Base-by-base conservation (phyloP, 352 stramenopile species). In the Pythium vanterpoolii region DNA sequence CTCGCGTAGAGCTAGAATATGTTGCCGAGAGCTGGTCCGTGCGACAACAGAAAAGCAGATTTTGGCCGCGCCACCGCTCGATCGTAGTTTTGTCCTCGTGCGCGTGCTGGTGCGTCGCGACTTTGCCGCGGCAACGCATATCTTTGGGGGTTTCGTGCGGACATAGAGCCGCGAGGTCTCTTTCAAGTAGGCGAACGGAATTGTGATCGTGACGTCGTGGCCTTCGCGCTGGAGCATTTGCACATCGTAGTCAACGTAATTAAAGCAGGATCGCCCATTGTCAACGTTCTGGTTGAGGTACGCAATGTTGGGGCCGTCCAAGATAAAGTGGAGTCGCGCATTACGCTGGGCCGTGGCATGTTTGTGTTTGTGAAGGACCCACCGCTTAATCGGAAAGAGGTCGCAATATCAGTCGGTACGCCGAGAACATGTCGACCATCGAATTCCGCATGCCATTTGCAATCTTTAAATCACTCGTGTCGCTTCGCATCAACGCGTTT, bases 1-100 rank as follows among this genome's bases (percentile, higher is more conserved):
- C 90, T 96, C 9, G 90, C 95, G 69, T 98, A 98, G 31, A 99
- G 73, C 97, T 96, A 99, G 73, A 98, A 99, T 74, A 97, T 97
- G 76, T 99, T 96, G 75, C 97, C 24, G 84, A 89, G 24, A 89
- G 61, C 38, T 76, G 74, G 87, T 73, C 93, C 53, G 68, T 84
- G 53, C 57, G 90, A 74, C 74, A 98, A 86, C 60, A 94, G 71
- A 97, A 99, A 19, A 98, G 72, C n/a, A 97, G 75, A 34, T 83
- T 75, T n/a, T 83, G 51, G 1, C 79, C 58, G 24, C 77, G 66
- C 69, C 96, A 97, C 19, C 71, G 69, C 2, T 75, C 57, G n/a
- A 93, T 45, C 43, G 88, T 81, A 2, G 62, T 60, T 56, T 83
- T 87, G 54, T 93, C 84, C 16, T 75, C 69, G 8, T 49, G 27